Percentiles rank a stretch among this genome's conserved stretches.
phyloP scores from a whole-genome alignment of 2,329 filamentous ascomycete genomes.

The Nigrospora oryzae region DNA sequence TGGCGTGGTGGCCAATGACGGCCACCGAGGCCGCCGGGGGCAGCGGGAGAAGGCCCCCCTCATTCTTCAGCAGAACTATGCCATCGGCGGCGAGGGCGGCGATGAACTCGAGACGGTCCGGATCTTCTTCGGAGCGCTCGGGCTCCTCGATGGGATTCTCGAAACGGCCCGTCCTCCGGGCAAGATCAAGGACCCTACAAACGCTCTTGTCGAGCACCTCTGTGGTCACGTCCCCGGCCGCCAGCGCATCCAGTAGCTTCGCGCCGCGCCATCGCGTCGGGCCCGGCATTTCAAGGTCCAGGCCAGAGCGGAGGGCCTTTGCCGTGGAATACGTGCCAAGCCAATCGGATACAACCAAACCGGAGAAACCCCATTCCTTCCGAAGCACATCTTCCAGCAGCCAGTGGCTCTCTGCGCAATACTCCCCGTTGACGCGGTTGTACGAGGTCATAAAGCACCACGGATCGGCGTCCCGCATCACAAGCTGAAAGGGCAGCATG shows the following conservation, averaged over 20 bases:
- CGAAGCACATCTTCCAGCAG: slow-evolving; percentile 42
- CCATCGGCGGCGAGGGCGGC: slow-evolving; percentile 58
- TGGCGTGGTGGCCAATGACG: slow-evolving; percentile 50
- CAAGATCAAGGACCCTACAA: slow-evolving; percentile 45
- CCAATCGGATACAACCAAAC: slow-evolving; percentile 53
- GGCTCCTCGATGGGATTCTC: slow-evolving; percentile 34
- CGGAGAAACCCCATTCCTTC: slow-evolving; percentile 48
- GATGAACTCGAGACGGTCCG: slow-evolving; percentile 54
- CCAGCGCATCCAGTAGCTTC: slow-evolving; percentile 39
- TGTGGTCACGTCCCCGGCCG: slow-evolving; percentile 44
- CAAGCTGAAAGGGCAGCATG: slow-evolving; percentile 47
- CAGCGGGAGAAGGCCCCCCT: slow-evolving; percentile 53
- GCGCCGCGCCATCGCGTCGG: slow-evolving; percentile 40
- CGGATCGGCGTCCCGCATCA: slow-evolving; percentile 41
- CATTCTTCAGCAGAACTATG: slow-evolving; percentile 68
- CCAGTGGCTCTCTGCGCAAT: slow-evolving; percentile 43
- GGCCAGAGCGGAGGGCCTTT: slow-evolving; percentile 38
- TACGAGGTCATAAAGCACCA: slow-evolving; percentile 52
- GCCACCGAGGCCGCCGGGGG: slow-evolving; percentile 51
- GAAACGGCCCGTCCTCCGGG: slow-evolving; percentile 45
- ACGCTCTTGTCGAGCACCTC: slow-evolving; percentile 48
- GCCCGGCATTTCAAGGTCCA: slow-evolving; percentile 57
- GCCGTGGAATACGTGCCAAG: slow-evolving; percentile 46
- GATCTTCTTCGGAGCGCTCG: slow-evolving; percentile 39
- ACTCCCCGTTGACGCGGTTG: slow-evolving; percentile 48